Conservation (phyloP, 768 basidiomycete species). For the Naematelia aurantialba region DNA sequence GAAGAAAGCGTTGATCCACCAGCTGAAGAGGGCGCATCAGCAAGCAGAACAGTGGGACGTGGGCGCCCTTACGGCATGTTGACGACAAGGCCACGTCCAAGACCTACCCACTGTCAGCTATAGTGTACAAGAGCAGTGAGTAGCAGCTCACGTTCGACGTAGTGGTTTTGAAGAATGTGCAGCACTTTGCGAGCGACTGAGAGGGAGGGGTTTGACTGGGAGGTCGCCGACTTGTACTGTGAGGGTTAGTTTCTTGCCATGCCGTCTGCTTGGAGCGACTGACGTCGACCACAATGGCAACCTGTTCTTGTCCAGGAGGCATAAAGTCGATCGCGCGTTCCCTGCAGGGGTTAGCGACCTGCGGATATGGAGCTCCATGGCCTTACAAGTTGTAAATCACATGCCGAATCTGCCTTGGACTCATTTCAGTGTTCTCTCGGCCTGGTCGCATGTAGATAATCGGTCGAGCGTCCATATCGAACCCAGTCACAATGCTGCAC, state of each 20-base stretch:
- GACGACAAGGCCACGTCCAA: conserved; percentile 76
- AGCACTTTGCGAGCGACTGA: conserved; percentile 74
- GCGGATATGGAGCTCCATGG: background rate
- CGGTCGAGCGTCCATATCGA: conserved; percentile 80
- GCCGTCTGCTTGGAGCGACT: background rate
- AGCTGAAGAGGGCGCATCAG: conserved; percentile 54
- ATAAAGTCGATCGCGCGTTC: conserved; percentile 86
- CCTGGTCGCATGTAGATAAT: conserved; percentile 86
- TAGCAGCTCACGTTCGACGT: conserved; percentile 65
- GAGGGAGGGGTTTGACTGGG: conserved; percentile 78
- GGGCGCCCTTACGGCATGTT: conserved; percentile 70
- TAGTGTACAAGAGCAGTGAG: background rate
- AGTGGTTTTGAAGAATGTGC: conserved; percentile 78
- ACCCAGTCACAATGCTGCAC: conserved; percentile 71
- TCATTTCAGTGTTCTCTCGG: conserved; percentile 73
- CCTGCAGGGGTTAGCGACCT: conserved; percentile 50
- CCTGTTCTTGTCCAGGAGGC: conserved; percentile 76
- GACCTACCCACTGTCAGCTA: conserved; percentile 18
- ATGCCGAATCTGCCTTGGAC: conserved; percentile 75
- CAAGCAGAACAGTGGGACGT: conserved; percentile 55
- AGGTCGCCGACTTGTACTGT: conserved; percentile 69
- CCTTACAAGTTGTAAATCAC: conserved; percentile 77
- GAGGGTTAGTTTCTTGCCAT: background rate
- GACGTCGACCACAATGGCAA: conserved; percentile 73
- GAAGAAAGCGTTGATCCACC: conserved; percentile 52